phyloP scores from a whole-genome alignment of 306 rosid genomes.

The Luffa aegyptiaca region DNA sequence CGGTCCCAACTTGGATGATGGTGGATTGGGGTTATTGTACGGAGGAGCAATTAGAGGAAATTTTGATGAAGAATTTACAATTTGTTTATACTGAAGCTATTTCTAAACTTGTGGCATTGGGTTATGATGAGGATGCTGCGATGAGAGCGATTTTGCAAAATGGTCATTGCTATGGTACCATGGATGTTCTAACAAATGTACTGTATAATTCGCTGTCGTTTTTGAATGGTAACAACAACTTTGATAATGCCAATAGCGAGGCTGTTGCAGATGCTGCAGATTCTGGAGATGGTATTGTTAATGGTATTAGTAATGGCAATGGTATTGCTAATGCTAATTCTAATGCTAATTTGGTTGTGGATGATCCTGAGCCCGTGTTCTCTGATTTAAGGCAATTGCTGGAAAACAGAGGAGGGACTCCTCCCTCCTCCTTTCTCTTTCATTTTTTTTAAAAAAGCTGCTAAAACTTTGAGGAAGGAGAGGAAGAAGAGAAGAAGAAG shows the following conservation, averaged over 20 bases:
- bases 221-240: conserved; percentile 36
- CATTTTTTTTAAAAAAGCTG: no score
- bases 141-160: conserved; percentile 55
- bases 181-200: conserved; percentile 70
- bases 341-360: conserved; percentile 28
- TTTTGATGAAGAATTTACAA: conserved; percentile 63
- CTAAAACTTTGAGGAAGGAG: no score
- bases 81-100: conserved; percentile 55
- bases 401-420: no score
- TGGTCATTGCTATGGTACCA: conserved; percentile 81
- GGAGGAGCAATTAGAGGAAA: conserved; percentile 84
- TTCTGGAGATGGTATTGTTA: background rate
- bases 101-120: conserved; percentile 68
- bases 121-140: conserved; percentile 65
- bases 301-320: background rate
- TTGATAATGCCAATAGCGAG: background rate
- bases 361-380: conserved; percentile 55
- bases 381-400: conserved; percentile 74
- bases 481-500: no score
- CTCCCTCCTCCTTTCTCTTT: no score
- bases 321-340: background rate
- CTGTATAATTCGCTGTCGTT: conserved; percentile 61
- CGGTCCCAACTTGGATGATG: conserved; percentile 36
- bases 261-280: background rate
- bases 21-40: conserved; percentile 88